A percentile compares a stretch with the other conserved stretches of the same genome.
Conservation (phyloP, 352 stramenopile genomes). For the Sclerospora graminicola region DNA sequence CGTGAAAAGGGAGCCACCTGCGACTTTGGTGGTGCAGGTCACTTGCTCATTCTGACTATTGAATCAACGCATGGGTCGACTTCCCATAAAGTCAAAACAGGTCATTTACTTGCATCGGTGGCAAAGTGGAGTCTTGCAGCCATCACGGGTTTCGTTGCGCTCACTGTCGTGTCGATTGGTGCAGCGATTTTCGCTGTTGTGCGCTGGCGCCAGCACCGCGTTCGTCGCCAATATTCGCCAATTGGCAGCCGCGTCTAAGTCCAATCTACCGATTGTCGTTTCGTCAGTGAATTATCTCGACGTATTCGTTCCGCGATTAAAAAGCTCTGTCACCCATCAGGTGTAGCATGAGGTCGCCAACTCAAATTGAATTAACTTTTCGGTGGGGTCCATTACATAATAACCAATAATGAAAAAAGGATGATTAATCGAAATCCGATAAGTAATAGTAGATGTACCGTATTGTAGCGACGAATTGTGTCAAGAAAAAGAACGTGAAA, state of each 20-base stretch:
- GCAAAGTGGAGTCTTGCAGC: constrained; percentile 23
- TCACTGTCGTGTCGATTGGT: constrained; percentile 11
- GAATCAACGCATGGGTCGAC: constrained; percentile 5
- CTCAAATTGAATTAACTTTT: too few species aligned
- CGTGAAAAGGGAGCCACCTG: constrained; percentile 63
- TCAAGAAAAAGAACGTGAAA: too few species aligned
- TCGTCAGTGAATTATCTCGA: neutral
- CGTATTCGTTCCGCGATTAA: too few species aligned
- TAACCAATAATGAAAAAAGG: too few species aligned
- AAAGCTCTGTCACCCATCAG: too few species aligned
- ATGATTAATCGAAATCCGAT: too few species aligned
- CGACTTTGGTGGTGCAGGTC: constrained; percentile 64
- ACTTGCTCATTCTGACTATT: constrained; percentile 30
- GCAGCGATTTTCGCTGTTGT: constrained; percentile 20
- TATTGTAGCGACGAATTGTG: too few species aligned
- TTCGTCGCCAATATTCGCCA: constrained; percentile 35
- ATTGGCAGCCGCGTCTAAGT: constrained; percentile 28
- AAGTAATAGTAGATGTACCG: too few species aligned
- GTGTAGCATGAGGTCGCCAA: too few species aligned
- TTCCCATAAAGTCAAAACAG: constrained; percentile 7
- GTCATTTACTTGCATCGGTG: constrained; percentile 16
- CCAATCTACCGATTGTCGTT: neutral
- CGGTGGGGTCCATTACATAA: too few species aligned
- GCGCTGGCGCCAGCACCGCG: constrained; percentile 22
- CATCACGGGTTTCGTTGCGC: constrained; percentile 14